Percentiles rank a stretch among this genome's conserved stretches.
phyloP scores from a whole-genome alignment of 148 eudicot species.

The Silene latifolia region DNA sequence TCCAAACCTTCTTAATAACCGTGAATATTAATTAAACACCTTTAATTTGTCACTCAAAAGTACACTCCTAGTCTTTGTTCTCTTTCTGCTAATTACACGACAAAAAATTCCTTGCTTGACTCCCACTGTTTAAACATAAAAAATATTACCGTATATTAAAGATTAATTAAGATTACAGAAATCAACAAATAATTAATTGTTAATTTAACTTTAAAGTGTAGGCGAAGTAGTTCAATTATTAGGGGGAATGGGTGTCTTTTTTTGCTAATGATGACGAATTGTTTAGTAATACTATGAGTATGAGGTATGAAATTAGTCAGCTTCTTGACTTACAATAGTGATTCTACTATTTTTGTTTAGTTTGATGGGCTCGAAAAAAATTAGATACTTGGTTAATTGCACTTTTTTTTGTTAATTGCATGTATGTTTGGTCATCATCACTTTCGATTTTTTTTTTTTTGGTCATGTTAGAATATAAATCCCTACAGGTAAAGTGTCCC shows the following conservation, averaged over 20 bases:
- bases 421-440: no score
- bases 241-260: background rate
- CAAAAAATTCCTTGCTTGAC: constrained; percentile 4
- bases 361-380: constrained; percentile 32
- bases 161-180: background rate
- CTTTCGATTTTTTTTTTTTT: no score
- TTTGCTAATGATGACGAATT: background rate
- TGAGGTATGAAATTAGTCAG: constrained; percentile 21
- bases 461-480: no score
- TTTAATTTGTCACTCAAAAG: background rate
- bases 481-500: no score
- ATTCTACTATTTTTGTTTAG: background rate
- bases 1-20: no score
- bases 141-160: no score
- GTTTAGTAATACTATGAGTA: background rate
- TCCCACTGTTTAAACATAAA: constrained; percentile 2
- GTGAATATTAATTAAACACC: no score
- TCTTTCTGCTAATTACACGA: constrained; percentile 7
- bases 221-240: constrained; percentile 19
- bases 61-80: background rate
- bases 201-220: constrained; percentile 17
- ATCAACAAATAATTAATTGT: background rate
- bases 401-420: no score
- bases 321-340: constrained; percentile 17
- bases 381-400: background rate